Evolutionary conservation across 2,329 filamentous ascomycete genomes (phyloP).

Genomic region (Penicillium hesseltinei): DNA sequence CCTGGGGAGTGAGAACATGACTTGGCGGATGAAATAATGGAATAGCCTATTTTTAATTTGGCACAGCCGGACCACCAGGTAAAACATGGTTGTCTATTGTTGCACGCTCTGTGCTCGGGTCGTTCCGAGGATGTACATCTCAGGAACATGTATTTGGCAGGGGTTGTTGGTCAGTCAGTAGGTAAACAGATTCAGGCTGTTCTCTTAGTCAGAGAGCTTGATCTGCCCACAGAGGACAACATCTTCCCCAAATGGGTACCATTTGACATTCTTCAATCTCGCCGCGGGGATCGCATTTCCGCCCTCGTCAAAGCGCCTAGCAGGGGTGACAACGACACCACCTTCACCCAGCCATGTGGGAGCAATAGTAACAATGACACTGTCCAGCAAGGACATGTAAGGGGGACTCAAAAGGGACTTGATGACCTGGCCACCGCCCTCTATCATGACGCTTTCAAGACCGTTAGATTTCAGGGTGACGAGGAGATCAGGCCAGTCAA

Average conservation of each 20-base stretch:
- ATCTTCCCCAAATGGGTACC: constrained; percentile 76
- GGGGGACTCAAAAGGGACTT: constrained; percentile 66
- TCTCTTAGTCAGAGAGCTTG: constrained; percentile 1
- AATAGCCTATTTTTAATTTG: no score
- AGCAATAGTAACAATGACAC: constrained; percentile 82
- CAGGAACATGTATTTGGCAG: not conserved
- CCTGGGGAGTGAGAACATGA: not conserved
- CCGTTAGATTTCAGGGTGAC: constrained; percentile 54
- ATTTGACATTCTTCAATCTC: constrained; percentile 61
- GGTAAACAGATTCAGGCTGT: rapidly evolving
- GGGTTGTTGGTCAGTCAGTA: not conserved
- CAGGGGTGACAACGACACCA: constrained; percentile 74
- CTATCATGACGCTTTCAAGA: constrained; percentile 79
- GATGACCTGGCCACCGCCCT: constrained; percentile 79
- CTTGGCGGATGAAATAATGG: not conserved
- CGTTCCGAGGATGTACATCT: not conserved
- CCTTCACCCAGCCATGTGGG: constrained; percentile 82
- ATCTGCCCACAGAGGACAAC: constrained; percentile 73
- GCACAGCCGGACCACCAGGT: not conserved
- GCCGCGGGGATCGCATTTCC: constrained; percentile 59
- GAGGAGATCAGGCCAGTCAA: constrained; percentile 63
- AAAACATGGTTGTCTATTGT: no score
- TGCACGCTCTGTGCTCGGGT: not conserved
- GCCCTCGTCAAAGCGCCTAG: constrained; percentile 50
- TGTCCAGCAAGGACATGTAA: constrained; percentile 61